Base-by-base conservation (phyloP, 73 alveolate genomes). In the Blepharisma stoltei region DNA sequence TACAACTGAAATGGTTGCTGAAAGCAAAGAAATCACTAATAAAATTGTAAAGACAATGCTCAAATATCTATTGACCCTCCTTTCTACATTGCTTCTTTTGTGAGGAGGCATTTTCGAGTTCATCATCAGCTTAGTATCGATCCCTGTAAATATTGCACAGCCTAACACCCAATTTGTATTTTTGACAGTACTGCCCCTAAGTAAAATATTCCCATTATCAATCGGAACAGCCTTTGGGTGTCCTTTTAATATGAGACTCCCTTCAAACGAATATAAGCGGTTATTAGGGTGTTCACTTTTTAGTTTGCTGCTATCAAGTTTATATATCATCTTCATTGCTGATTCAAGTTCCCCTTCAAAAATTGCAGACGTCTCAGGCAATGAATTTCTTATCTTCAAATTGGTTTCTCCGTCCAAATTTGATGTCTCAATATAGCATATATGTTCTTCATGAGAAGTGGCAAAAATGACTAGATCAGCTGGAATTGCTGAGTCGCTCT, bases 321-420 rank as follows among this genome's bases (percentile, higher is more conserved):
- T 77, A 50, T 69, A 66, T 48, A 49, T 67, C 49, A 71, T 37
- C 54, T 52, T 14, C 6, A 8, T 11, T 8, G 49, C 21, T 27
- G 46, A 48, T 6, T 52, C 71, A 7, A 67, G 76, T 48, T 66
- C 50, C 52, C 70, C 78, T 55, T 85, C 85, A 68, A 89, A 54
- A 79, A 53, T 70, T 50, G 71, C 78, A 54, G 89, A 84, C 14
- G 93, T 70, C 41, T 83, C 86, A 70, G 81, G 82, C 23, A 84
- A 83, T 11, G 97, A 84, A n/a, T 83, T 85, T 71, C 93, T 91
- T 70, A 83, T 87, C 89, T 97, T 97, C 70, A 97, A 78, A 79
- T 95, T 96, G 25, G 99, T 96, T 84, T 97, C 99, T 54, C 99
- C 99, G 82, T 97, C 99, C 70, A 97, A 82, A 78, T 92, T 92